Conservation (phyloP, 805 yeast species). For the Saccharomycopsis javanensis region DNA sequence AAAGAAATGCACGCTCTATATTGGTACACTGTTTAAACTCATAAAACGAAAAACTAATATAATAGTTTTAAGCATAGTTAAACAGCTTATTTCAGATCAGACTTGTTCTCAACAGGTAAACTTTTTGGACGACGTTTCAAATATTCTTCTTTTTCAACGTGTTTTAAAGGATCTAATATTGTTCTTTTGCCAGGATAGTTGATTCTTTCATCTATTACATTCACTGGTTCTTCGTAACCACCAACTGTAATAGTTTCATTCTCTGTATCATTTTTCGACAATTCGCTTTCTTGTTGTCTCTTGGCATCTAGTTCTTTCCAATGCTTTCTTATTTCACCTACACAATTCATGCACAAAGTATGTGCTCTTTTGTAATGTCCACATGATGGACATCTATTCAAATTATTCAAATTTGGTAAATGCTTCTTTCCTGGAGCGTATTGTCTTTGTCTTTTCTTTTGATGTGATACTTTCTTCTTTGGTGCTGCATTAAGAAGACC, state of each 20-base stretch:
- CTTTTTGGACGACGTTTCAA: slow-evolving; percentile 45
- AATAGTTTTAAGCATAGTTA: no score
- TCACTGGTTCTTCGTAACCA: slow-evolving; percentile 29
- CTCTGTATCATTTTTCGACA: slow-evolving; percentile 20
- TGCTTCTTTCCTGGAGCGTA: slow-evolving; percentile 80
- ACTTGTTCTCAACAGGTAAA: slow-evolving; percentile 36
- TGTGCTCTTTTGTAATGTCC: slow-evolving; percentile 88
- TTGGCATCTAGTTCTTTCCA: slow-evolving; percentile 41
- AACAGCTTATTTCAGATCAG: neutral
- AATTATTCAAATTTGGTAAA: slow-evolving; percentile 59
- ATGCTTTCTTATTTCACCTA: slow-evolving; percentile 62
- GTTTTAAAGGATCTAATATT: slow-evolving; percentile 31
- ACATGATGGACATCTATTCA: slow-evolving; percentile 91
- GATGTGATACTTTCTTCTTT: slow-evolving; percentile 84
- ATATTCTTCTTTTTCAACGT: slow-evolving; percentile 46
- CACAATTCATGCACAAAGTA: slow-evolving; percentile 88
- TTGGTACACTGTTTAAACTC: neutral
- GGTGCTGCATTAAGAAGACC: slow-evolving; percentile 88
- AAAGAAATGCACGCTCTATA: neutral
- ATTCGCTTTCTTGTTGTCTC: slow-evolving; percentile 20
- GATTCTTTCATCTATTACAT: slow-evolving; percentile 52
- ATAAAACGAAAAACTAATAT: neutral
- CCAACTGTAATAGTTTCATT: slow-evolving; percentile 22
- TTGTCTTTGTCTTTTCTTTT: slow-evolving; percentile 74
- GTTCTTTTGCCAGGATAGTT: slow-evolving; percentile 66